Percentiles rank a stretch among this genome's conserved stretches.
Conservation (phyloP, 352 stramenopile species). For the Phytopythium ostracodes region DNA sequence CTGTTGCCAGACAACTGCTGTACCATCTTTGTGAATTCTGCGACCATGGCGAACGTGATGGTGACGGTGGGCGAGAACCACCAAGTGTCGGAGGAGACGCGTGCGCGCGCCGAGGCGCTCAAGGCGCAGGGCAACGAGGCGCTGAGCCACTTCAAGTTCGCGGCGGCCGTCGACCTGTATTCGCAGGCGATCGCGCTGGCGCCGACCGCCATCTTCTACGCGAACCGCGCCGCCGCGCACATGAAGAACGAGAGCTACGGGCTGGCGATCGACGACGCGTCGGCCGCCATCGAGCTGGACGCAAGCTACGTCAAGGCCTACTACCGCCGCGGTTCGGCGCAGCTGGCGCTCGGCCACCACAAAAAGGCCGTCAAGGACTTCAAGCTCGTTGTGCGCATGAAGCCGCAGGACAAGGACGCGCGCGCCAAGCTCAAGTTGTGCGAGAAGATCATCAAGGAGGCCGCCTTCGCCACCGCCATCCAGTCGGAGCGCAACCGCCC, state of each 20-base stretch:
- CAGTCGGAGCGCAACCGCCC: constrained; percentile 91
- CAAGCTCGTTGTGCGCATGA: constrained; percentile 92
- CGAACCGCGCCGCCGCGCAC: constrained; percentile 95
- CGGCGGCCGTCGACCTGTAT: constrained; percentile 84
- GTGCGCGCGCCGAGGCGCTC: constrained; percentile 59
- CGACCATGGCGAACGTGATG: constrained; percentile 31
- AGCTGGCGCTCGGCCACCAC: constrained; percentile 95
- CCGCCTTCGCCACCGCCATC: constrained; percentile 96
- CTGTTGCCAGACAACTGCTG: not conserved
- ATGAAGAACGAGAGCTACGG: constrained; percentile 99
- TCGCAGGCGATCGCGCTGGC: constrained; percentile 83
- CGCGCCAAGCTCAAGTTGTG: constrained; percentile 93
- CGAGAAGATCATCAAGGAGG: constrained; percentile 96
- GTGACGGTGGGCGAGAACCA: constrained; percentile 54
- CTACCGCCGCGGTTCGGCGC: constrained; percentile 95
- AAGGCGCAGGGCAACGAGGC: constrained; percentile 86
- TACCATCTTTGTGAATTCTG: no score
- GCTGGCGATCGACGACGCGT: constrained; percentile 95
- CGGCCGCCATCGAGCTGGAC: constrained; percentile 93
- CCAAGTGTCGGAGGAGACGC: constrained; percentile 57
- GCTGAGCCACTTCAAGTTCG: constrained; percentile 80
- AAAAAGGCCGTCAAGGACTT: constrained; percentile 98
- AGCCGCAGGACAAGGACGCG: constrained; percentile 93
- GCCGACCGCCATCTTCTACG: constrained; percentile 91
- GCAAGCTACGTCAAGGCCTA: constrained; percentile 98